A percentile compares a stretch with the other conserved stretches of the same genome.
Conservation (phyloP, 805 yeast species). For the Yamadazyma takamatsuzukensis region DNA sequence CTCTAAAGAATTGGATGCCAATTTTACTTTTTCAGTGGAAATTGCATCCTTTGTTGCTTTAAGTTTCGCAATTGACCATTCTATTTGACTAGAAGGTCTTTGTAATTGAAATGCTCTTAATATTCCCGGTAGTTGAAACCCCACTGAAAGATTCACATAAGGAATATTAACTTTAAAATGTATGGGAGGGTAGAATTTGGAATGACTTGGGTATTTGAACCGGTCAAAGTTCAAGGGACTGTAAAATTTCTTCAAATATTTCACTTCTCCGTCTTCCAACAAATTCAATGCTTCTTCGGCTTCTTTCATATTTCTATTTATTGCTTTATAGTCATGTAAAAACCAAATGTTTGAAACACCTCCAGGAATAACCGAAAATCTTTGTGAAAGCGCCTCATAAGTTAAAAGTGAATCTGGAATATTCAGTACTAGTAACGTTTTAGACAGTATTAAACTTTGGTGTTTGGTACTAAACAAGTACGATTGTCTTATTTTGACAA, state of each 20-base stretch:
- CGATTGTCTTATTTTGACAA: conserved; percentile 46
- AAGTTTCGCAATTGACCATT: conserved; percentile 27
- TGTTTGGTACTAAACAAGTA: conserved; percentile 30
- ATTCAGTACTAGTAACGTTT: conserved; percentile 41
- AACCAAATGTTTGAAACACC: conserved; percentile 60
- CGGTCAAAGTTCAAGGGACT: conserved; percentile 2
- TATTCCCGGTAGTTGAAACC: conserved; percentile 26
- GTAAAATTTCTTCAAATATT: conserved; percentile 14
- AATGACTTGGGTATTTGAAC: conserved; percentile 4
- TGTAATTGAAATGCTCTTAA: conserved; percentile 22
- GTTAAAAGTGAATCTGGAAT: conserved; percentile 37
- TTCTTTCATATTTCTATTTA: conserved; percentile 15
- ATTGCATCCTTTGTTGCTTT: conserved; percentile 12
- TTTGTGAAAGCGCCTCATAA: conserved; percentile 17
- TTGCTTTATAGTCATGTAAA: conserved; percentile 31
- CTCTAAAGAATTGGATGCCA: conserved; percentile 17
- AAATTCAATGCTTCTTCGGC: conserved; percentile 23
- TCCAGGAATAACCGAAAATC: conserved; percentile 47
- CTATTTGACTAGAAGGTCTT: conserved; percentile 16
- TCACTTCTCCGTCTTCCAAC: conserved; percentile 26
- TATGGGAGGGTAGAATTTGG: conserved; percentile 34
- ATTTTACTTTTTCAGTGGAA: conserved; percentile 16
- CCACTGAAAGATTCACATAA: conserved; percentile 8
- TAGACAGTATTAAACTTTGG: conserved; percentile 21
- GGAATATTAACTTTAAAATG: conserved; percentile 9